Evolutionary conservation across 495 filamentous ascomycete species (phyloP), one percentile per base, ranked within the genome.

Genomic region (Aspergillus incahuasiensis): DNA sequence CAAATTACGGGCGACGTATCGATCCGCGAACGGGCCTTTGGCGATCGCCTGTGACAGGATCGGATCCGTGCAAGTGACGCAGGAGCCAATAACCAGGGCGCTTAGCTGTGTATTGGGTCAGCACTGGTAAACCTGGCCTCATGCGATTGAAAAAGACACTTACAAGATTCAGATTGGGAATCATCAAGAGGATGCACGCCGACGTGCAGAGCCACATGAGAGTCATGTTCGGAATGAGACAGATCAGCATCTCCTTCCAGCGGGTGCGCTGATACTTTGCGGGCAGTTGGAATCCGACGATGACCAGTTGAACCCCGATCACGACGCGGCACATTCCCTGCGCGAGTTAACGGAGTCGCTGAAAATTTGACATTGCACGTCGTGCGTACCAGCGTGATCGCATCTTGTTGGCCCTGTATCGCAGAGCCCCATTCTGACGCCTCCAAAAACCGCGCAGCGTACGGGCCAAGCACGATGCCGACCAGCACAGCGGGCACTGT

Each of bases 171-270:
- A 55, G 15, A 0, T 42, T 11, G 3, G 53, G 53, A 30, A 55
- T 48, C 20, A 32, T 35, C 9, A 47, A n/a, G 18, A 55, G 20
- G 2, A 55, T 21, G 21, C 53, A 55, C 11, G 43, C 53, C 30
- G 53, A 55, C 4, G 53, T 55, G 30, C 45, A 38, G 6, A 55
- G 44, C 53, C 53, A 55, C 53, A 55, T 55, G 15, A 55, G 13
- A 0, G 53, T 42, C 53, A 55, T 55, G 32, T 55, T 55, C 6
- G 53, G 53, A 12, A 55, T 48, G 9, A 55, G 44, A 40, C 53
- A 55, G 16, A 55, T 38, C 13, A 55, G 32, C 53, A 55, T 55
- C 34, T 55, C 53, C 21, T 55, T 55, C 53, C 53, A 55, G 15
- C 44, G 28, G 18, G 41, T 21, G 32, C 34, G 43, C 32, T 55